A percentile compares a stretch with the other conserved stretches of the same genome.
Evolutionary conservation across 345 rosid genomes (phyloP).

Genomic region (Jatropha curcas): DNA sequence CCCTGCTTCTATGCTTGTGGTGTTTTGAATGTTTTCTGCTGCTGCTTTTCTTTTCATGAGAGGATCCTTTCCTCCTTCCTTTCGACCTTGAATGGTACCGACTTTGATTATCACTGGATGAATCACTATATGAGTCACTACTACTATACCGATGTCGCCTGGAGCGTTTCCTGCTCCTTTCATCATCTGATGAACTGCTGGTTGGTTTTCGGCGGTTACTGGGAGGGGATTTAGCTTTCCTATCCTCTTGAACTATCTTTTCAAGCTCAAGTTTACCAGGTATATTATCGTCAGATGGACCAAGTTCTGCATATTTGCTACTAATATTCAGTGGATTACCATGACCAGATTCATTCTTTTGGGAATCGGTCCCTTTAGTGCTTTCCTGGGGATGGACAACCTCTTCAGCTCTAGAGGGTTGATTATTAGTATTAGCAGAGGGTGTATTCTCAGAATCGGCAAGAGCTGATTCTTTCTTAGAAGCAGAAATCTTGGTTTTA

Average conservation of each 20-base stretch:
- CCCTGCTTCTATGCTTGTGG: slow-evolving; percentile 42
- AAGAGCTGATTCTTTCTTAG: slow-evolving; percentile 32
- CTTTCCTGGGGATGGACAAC: slow-evolving; percentile 13
- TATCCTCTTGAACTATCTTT: slow-evolving; percentile 28
- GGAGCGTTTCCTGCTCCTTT: slow-evolving; percentile 48
- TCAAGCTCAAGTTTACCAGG: slow-evolving; percentile 16
- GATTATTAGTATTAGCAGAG: slow-evolving; percentile 7
- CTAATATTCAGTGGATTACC: slow-evolving; percentile 13
- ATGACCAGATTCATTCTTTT: slow-evolving; percentile 19
- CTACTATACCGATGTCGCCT: slow-evolving; percentile 42
- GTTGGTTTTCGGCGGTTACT: slow-evolving; percentile 20
- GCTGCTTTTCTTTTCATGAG: slow-evolving; percentile 59
- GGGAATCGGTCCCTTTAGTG: slow-evolving; percentile 25
- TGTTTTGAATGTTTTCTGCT: slow-evolving; percentile 65
- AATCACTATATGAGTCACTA: slow-evolving; percentile 58
- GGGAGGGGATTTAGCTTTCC: slow-evolving; percentile 36
- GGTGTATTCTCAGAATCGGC: slow-evolving; percentile 25
- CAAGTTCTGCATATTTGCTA: slow-evolving; percentile 17
- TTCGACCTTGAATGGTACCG: slow-evolving; percentile 55
- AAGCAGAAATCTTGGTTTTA: slow-evolving; percentile 23
- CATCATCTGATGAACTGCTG: slow-evolving; percentile 57
- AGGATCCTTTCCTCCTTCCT: slow-evolving; percentile 50
- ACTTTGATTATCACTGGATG: slow-evolving; percentile 46
- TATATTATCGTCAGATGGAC: slow-evolving; percentile 29
- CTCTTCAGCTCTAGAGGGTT: slow-evolving; percentile 15